These are phyloP conservation scores for Cenchrus purpureus DNA, from an alignment of 176 grass and related monocot genomes.

Conservation along the genomic window DNA sequence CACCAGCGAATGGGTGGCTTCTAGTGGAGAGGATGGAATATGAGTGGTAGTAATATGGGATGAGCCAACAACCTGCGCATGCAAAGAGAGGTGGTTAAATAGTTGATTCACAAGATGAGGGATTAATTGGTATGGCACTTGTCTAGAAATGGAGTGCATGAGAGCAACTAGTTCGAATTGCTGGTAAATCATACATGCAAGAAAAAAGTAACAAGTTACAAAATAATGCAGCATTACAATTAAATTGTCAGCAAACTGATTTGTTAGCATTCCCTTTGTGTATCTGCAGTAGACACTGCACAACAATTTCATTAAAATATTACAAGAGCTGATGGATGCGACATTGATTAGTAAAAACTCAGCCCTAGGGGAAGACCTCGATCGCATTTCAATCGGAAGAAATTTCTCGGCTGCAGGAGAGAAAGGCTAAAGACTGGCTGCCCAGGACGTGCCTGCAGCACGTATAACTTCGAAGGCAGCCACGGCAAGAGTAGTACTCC, in stretches of 20 bases:
- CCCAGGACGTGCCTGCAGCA: too few relatives aligned
- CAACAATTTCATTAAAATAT: background rate
- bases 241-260: background rate
- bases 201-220: conserved; percentile 6
- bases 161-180: background rate
- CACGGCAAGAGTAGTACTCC: background rate
- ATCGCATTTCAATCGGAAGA: too few relatives aligned
- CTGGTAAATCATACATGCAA: background rate
- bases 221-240: conserved; percentile 25
- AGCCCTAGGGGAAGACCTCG: too few relatives aligned
- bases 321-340: background rate
- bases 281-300: background rate
- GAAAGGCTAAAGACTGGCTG: too few relatives aligned
- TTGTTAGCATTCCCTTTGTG: background rate
- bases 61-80: too few relatives aligned
- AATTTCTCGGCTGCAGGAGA: too few relatives aligned
- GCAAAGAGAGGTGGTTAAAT: too few relatives aligned
- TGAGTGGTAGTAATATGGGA: too few relatives aligned
- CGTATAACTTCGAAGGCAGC: too few relatives aligned
- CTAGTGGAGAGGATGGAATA: too few relatives aligned
- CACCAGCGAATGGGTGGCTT: too few relatives aligned
- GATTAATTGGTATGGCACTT: background rate
- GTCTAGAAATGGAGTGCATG: conserved; percentile 1
- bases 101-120: too few relatives aligned
- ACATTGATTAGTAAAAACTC: background rate